phyloP scores from a whole-genome alignment of 2,329 filamentous ascomycete genomes.

The Diaporthe velutina region DNA sequence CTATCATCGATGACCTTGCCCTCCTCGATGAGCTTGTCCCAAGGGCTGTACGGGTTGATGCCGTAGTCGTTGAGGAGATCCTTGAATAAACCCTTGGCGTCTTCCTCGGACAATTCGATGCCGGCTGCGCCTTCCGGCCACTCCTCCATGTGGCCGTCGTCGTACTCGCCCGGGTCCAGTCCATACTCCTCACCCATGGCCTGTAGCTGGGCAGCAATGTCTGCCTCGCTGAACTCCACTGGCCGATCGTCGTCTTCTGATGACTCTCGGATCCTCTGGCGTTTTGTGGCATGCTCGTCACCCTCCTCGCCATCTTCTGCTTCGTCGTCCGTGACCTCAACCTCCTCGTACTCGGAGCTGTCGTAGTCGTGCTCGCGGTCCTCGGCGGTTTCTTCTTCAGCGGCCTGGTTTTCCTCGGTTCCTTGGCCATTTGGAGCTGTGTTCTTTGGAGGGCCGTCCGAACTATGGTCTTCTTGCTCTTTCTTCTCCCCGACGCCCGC shows the following conservation, averaged over 20 bases:
- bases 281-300: constrained; percentile 61
- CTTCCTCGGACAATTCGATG: constrained; percentile 77
- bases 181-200: constrained; percentile 91
- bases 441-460: constrained; percentile 29
- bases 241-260: constrained; percentile 57
- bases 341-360: constrained; percentile 82
- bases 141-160: constrained; percentile 70
- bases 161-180: constrained; percentile 82
- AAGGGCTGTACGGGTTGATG: constrained; percentile 89
- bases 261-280: constrained; percentile 59
- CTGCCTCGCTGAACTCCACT: constrained; percentile 91
- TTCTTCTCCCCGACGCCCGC: constrained; percentile 48
- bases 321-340: constrained; percentile 75
- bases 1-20: constrained; percentile 86
- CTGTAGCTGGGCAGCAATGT: constrained; percentile 92
- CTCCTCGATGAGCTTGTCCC: constrained; percentile 90
- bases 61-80: constrained; percentile 86
- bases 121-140: constrained; percentile 82
- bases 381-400: constrained; percentile 55
- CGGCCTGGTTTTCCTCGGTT: constrained; percentile 46
- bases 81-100: constrained; percentile 83
- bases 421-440: constrained; percentile 42
- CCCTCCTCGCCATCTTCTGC: constrained; percentile 66
- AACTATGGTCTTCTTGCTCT: constrained; percentile 19
- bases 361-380: constrained; percentile 61